Percentiles rank a stretch among this genome's conserved stretches.
These are phyloP conservation scores for Neonectria magnoliae DNA, from an alignment of 2,329 filamentous ascomycete species.

Conservation along the genomic window DNA sequence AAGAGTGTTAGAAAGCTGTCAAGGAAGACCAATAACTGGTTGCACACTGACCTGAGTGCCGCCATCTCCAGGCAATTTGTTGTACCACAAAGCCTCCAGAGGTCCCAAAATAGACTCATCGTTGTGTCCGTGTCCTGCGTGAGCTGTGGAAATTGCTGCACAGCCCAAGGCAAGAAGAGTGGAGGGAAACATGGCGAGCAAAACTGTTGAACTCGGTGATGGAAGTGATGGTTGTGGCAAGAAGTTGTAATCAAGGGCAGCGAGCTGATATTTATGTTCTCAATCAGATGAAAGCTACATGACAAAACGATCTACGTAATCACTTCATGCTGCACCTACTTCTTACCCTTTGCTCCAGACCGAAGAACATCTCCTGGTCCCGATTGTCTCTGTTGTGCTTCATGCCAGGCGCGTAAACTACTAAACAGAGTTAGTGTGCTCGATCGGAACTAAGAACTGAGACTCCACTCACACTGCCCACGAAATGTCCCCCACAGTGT, in stretches of 20 bases:
- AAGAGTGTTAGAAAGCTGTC: background rate
- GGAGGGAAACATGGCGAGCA: constrained; percentile 41
- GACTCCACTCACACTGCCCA: background rate
- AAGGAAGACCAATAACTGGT: background rate
- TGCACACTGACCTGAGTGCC: constrained; percentile 73
- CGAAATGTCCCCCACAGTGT: constrained; percentile 30
- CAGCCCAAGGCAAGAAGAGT: constrained; percentile 52
- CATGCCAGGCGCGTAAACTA: constrained; percentile 32
- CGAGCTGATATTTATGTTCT: constrained; percentile 10
- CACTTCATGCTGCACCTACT: no score
- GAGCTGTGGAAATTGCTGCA: constrained; percentile 64
- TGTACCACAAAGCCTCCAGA: constrained; percentile 83
- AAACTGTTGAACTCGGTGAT: background rate
- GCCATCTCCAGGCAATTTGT: constrained; percentile 82
- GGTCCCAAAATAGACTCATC: constrained; percentile 70
- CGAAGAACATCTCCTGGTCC: background rate
- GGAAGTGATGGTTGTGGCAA: background rate
- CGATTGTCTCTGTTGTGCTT: background rate
- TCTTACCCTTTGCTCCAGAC: background rate
- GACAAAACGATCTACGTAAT: background rate
- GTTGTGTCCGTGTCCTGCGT: constrained; percentile 67
- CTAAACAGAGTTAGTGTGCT: constrained; percentile 29
- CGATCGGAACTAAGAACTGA: constrained; percentile 3
- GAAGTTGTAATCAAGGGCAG: background rate
- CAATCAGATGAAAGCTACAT: background rate